phyloP scores from a whole-genome alignment of 148 eudicot genomes.

The Rhododendron ovatum region DNA sequence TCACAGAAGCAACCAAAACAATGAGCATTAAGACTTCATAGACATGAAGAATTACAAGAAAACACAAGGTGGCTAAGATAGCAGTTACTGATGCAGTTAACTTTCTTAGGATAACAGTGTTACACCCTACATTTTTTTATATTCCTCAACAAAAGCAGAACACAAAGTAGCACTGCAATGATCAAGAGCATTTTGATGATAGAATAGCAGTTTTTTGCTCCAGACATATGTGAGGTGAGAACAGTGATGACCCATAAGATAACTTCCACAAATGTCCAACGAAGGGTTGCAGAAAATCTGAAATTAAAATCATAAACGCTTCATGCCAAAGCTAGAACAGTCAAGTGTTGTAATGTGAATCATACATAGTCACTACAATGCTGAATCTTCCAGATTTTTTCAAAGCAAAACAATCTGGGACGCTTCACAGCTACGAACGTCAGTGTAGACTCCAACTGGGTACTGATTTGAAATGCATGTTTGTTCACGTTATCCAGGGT shows the following conservation, averaged over 20 bases:
- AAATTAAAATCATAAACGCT: not conserved
- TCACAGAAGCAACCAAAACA: conserved; percentile 4
- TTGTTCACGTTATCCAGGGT: not conserved
- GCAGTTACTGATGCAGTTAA: not conserved
- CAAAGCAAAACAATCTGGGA: not conserved
- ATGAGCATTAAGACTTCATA: not conserved
- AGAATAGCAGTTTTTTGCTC: not conserved
- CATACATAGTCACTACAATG: not conserved
- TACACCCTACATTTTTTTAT: not conserved
- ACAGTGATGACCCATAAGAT: not conserved
- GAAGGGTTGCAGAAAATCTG: not conserved
- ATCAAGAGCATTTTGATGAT: not conserved
- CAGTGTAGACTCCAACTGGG: not conserved
- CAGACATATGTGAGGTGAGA: not conserved
- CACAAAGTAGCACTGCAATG: not conserved
- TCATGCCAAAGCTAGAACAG: not conserved
- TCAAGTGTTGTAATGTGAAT: not conserved
- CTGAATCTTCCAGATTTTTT: not conserved
- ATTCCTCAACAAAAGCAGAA: not conserved
- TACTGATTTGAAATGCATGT: not conserved
- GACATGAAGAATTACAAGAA: not conserved
- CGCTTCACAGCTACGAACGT: not conserved
- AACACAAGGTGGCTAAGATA: not conserved
- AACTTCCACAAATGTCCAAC: not conserved
- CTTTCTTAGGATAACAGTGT: not conserved